Evolutionary conservation across 768 basidiomycete species (phyloP).

Genomic region (Mycena haematopus): DNA sequence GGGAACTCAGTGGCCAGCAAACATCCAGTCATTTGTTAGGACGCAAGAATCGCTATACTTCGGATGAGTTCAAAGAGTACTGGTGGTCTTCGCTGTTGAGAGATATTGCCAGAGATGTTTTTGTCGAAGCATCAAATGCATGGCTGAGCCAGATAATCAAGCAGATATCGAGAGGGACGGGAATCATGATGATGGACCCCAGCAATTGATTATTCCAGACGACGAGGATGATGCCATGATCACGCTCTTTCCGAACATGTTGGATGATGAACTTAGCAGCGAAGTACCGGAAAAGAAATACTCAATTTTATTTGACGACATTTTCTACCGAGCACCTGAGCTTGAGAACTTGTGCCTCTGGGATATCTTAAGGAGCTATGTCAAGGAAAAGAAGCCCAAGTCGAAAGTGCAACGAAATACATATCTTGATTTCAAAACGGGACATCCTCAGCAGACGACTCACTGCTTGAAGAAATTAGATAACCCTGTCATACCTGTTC

Average conservation of each 20-base stretch:
- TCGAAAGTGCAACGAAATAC: background rate
- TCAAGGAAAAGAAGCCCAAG: background rate
- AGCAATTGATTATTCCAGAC: slow-evolving; percentile 1
- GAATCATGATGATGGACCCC: background rate
- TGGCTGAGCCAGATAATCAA: too few species aligned
- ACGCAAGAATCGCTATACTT: slow-evolving; percentile 8
- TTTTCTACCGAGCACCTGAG: slow-evolving; percentile 16
- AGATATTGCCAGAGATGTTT: slow-evolving; percentile 22
- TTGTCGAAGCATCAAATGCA: slow-evolving; percentile 23
- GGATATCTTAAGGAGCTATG: slow-evolving; percentile 13
- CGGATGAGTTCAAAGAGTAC: slow-evolving; percentile 5
- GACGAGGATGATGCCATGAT: slow-evolving; percentile 16
- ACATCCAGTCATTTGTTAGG: slow-evolving; percentile 6
- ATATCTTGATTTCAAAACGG: background rate
- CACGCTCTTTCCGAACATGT: background rate
- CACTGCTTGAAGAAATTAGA: slow-evolving; percentile 19
- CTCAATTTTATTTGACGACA: slow-evolving; percentile 18
- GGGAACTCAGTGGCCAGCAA: slow-evolving; percentile 23
- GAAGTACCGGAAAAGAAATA: background rate
- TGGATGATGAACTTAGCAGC: background rate
- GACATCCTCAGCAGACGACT: background rate
- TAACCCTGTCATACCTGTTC: background rate
- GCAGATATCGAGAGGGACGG: background rate
- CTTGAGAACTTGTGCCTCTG: slow-evolving; percentile 6
- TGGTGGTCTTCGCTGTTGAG: slow-evolving; percentile 19